phyloP scores from a whole-genome alignment of 768 basidiomycete species.

The Tylopilus rubrobrunneus region DNA sequence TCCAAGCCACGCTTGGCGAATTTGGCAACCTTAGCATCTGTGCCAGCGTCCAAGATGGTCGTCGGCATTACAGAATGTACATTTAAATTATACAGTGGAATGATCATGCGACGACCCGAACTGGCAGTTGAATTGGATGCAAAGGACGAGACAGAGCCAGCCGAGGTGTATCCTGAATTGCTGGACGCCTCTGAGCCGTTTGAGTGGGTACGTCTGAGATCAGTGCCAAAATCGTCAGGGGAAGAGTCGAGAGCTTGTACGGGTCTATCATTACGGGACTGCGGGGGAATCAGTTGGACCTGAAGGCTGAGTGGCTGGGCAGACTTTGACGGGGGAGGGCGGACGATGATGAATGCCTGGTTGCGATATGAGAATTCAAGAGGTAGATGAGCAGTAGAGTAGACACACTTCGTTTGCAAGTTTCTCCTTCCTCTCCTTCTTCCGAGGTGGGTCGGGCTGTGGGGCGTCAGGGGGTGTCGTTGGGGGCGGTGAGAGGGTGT shows the following conservation, averaged over 20 bases:
- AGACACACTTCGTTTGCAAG: conserved; percentile 45
- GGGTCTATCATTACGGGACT: conserved; percentile 39
- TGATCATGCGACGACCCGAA: conserved; percentile 64
- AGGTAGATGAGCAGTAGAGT: conserved; percentile 4
- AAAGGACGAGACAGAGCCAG: conserved; percentile 37
- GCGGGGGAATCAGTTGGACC: conserved; percentile 78
- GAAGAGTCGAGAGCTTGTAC: conserved; percentile 45
- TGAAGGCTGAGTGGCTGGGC: conserved; percentile 89
- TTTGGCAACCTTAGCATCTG: conserved; percentile 79
- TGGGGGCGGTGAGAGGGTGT: conserved; percentile 12
- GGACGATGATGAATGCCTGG: conserved; percentile 88
- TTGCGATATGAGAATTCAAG: conserved; percentile 6
- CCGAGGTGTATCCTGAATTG: conserved; percentile 50
- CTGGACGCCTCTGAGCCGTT: conserved; percentile 48
- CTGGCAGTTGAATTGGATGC: conserved; percentile 41
- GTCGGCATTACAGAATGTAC: conserved; percentile 88
- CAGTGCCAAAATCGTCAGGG: conserved; percentile 26
- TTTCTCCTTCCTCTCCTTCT: conserved; percentile 37
- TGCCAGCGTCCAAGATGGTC: conserved; percentile 82
- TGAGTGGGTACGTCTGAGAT: conserved; percentile 33
- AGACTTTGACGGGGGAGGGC: conserved; percentile 81
- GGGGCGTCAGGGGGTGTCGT: background rate
- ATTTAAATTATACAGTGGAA: conserved; percentile 83
- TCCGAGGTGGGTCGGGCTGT: conserved; percentile 37
- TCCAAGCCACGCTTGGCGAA: conserved; percentile 73